Evolutionary conservation across 176 grass and related monocot genomes (phyloP), one percentile per base, ranked within the genome.

Genomic region (Rhynchospora tenuis): DNA sequence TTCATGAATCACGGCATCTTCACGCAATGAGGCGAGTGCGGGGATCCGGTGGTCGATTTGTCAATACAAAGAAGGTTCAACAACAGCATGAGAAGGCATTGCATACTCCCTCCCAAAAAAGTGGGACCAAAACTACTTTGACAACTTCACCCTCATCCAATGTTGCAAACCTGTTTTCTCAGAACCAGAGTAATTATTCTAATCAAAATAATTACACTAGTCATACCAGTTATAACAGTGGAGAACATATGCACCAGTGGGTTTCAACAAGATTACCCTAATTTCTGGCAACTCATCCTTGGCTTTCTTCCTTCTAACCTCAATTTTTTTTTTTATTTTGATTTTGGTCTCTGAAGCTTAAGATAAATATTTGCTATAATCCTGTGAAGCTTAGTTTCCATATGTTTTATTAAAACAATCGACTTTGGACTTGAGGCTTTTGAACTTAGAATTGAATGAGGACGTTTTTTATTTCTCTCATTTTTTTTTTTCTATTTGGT

Each of bases 201-300:
- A 63, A 88, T 67, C 38, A 86, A 64, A 45, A 54, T 87, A 43
- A 33, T 55, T 14, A 59, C 80, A 61, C 42, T 43, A 33, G 83
- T 80, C 89, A 59, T 73, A 80, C 46, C 9, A 81, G 10, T 26
- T 85, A 52, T 81, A 89, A 70, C 64, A 79, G 56, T 76, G 60
- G 58, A 59, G 55, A 33, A 45, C 16, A 10, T 46, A 46, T n/a
- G 55, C 58, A 70, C 51, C 28, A 63, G 83, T 67, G 19, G 73
- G 13, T 76, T 55, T 76, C 73, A 56, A 54, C 44, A 2, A 75
- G 7, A 46, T 16, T 70, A 59, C 78, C 84, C 73, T 84, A 45
- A 48, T 67, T 1, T 82, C 83, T 55, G 97, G 97, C 93, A 96
- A 99, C 81, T 93, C 93, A 99, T 99, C 93, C 93, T 99, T 99